Evolutionary conservation across 1,284 basidiomycete species (phyloP).

Genomic region (Grifola frondosa): DNA sequence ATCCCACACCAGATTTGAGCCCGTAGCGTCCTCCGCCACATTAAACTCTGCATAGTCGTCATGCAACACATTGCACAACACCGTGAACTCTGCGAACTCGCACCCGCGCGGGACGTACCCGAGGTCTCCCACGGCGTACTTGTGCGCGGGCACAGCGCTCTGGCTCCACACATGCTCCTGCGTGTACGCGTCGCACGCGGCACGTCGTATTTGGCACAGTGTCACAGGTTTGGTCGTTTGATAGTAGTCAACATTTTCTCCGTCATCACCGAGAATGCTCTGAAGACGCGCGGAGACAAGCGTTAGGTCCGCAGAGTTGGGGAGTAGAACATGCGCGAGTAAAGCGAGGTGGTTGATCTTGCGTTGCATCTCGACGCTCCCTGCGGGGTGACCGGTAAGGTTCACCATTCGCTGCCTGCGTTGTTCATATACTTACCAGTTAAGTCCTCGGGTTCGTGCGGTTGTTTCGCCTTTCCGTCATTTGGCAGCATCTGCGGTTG

Average conservation of each 20-base stretch:
- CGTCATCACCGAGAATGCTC: constrained; percentile 34
- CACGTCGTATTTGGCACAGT: constrained; percentile 40
- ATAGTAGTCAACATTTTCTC: constrained; percentile 12
- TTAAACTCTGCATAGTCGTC: constrained; percentile 9
- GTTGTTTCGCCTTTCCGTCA: constrained; percentile 13
- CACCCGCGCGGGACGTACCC: constrained; percentile 42
- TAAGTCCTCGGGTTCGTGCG: constrained; percentile 3
- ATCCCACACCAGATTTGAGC: constrained; percentile 25
- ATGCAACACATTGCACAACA: constrained; percentile 43
- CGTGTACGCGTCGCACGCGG: constrained; percentile 34
- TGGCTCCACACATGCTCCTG: constrained; percentile 45
- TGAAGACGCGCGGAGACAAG: constrained; percentile 24
- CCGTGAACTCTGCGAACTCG: constrained; percentile 40
- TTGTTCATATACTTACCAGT: constrained; percentile 4
- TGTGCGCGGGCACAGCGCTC: constrained; percentile 37
- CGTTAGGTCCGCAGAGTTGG: constrained; percentile 12
- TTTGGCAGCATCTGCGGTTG: constrained; percentile 21
- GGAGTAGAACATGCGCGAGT: constrained; percentile 42
- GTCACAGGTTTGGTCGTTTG: constrained; percentile 21
- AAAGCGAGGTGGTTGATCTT: constrained; percentile 31
- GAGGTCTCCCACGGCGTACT: constrained; percentile 45
- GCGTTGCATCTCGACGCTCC: constrained; percentile 15
- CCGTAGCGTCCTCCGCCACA: constrained; percentile 15
- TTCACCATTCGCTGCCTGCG: not conserved
- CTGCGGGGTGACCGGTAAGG: constrained; percentile 3